Base-by-base conservation (phyloP, 1,284 basidiomycete genomes). In the Volvariella volvacea region DNA sequence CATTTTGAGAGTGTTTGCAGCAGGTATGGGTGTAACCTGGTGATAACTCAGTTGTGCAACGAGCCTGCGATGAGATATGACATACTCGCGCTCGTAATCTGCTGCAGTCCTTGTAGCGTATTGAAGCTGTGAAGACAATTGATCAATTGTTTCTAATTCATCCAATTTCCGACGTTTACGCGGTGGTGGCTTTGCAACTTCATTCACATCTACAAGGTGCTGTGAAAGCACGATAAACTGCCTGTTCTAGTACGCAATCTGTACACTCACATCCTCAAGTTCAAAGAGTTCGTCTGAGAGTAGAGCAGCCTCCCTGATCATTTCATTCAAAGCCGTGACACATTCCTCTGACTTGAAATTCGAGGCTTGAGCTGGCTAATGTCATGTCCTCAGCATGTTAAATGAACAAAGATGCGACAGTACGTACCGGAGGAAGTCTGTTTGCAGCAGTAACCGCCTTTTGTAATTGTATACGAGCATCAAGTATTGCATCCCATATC, bases 381-480 rank as follows among this genome's bases (percentile, higher is more conserved):
- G n/a, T n/a, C n/a, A n/a, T n/a, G n/a, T n/a, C n/a, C n/a, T n/a
- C n/a, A n/a, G n/a, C n/a, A n/a, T n/a, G n/a, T n/a, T n/a, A n/a
- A n/a, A n/a, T n/a, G n/a, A n/a, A n/a, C n/a, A n/a, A n/a, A n/a
- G n/a, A 36, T 31, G 39, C 44, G 15, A 22, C 25, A 48, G 20
- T 34, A 65, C 73, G 50, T 55, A 78, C 79, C 21, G 51, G 53
- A 40, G 80, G 77, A 10, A 92, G 68, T 44, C 70, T 63, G 56
- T 90, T 87, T 3, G 80, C 72, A 9, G 81, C 70, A 1, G 67
- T 59, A 38, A 83, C 69, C 17, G 82, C 77, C 66, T 92, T 96
- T 65, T 96, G 93, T 43, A 95, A 64, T 22, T 83, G 83, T 60
- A 97, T 97, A 30, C 93, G 80, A 15, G 88, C 78, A 57, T 94